Evolutionary conservation across 495 filamentous ascomycete species (phyloP).

Genomic region (Daldinia caldariorum): DNA sequence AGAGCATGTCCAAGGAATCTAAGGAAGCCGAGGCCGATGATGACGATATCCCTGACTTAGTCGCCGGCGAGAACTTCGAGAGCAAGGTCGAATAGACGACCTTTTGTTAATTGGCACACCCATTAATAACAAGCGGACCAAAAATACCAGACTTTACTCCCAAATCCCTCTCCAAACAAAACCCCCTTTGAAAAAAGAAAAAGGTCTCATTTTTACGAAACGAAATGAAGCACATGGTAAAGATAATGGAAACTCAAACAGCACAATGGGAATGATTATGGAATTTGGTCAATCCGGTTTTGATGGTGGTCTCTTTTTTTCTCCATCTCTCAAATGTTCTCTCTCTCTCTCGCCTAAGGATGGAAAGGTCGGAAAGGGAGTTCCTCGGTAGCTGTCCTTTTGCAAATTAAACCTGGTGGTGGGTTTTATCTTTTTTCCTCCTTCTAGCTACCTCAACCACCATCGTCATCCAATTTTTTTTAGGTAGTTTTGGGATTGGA

Average conservation of each 20-base stretch:
- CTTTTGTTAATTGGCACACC: conserved; percentile 13
- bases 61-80: conserved; percentile 97
- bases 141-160: conserved; percentile 4
- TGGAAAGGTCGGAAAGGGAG: conserved; percentile 35
- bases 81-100: conserved; percentile 84
- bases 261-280: conserved; percentile 32
- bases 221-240: conserved; percentile 23
- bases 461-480: conserved; percentile 16
- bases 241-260: conserved; percentile 13
- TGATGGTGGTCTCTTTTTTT: conserved; percentile 29
- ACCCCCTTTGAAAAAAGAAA: background rate
- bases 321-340: conserved; percentile 7
- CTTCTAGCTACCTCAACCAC: background rate
- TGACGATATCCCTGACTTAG: conserved; percentile 94
- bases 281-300: conserved; percentile 37
- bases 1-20: conserved; percentile 97
- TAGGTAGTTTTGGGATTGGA: conserved; percentile 33
- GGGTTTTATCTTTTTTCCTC: conserved; percentile 7
- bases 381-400: conserved; percentile 37
- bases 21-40: conserved; percentile 72
- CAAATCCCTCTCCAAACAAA: background rate
- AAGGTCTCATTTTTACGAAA: conserved; percentile 24
- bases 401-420: conserved; percentile 18
- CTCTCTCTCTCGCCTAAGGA: conserved; percentile 10
- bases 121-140: conserved; percentile 23